phyloP scores from a whole-genome alignment of 352 stramenopile species.

The Phytophthora megakarya region DNA sequence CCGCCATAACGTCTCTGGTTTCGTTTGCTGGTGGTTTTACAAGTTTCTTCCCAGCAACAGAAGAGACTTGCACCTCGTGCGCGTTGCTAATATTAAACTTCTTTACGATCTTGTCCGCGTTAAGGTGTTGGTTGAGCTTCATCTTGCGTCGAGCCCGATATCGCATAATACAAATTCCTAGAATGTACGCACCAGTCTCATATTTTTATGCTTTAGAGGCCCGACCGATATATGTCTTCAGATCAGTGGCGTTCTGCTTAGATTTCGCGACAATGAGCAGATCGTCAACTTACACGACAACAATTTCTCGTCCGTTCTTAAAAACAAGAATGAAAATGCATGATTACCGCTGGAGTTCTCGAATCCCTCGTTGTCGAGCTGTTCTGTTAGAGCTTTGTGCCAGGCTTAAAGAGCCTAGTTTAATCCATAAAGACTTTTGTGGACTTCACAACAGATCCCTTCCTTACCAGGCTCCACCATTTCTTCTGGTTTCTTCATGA shows the following conservation, averaged over 20 bases:
- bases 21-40: neutral
- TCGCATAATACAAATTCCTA: constrained; percentile 9
- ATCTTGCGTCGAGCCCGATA: neutral
- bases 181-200: constrained; percentile 13
- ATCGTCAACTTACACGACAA: constrained; percentile 29
- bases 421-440: constrained; percentile 25
- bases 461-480: constrained; percentile 6
- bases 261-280: constrained; percentile 10
- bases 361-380: neutral
- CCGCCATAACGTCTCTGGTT: constrained; percentile 5
- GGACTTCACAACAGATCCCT: constrained; percentile 21
- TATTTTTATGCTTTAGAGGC: constrained; percentile 17
- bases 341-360: constrained; percentile 7
- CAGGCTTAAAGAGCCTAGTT: constrained; percentile 14
- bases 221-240: constrained; percentile 3
- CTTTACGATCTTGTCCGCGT: constrained; percentile 2
- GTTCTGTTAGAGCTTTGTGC: constrained; percentile 1
- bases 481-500: constrained; percentile 26
- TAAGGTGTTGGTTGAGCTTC: constrained; percentile 13
- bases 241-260: neutral
- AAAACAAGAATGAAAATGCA: constrained; percentile 10
- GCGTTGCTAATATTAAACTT: constrained; percentile 23
- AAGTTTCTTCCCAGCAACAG: constrained; percentile 4
- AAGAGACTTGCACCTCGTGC: neutral
- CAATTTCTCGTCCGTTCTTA: neutral